These are phyloP conservation scores for Fusarium goolgardi DNA, from an alignment of 2,329 filamentous ascomycete genomes.

Conservation along the genomic window DNA sequence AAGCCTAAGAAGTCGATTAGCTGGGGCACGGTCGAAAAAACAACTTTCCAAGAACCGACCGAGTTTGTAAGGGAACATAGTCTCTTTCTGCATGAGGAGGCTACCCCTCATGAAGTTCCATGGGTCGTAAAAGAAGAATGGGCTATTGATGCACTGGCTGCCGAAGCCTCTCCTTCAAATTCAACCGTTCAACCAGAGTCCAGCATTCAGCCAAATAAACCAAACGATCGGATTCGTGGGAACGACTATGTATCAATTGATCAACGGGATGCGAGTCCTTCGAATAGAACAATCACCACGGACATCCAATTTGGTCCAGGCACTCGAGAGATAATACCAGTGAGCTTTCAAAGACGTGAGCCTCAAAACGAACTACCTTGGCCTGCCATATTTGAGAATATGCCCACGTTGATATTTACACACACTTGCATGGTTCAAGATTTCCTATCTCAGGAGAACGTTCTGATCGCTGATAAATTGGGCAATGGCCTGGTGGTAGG, in stretches of 20 bases:
- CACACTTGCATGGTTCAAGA: conserved; percentile 52
- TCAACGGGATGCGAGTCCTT: background rate
- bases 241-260: conserved; percentile 1
- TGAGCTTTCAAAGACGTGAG: conserved; percentile 26
- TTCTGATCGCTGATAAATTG: conserved; percentile 29
- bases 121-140: conserved; percentile 6
- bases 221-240: background rate
- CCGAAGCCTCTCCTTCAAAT: background rate
- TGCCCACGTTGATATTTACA: conserved; percentile 49
- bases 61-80: conserved; percentile 38
- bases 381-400: conserved; percentile 44
- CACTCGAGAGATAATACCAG: conserved; percentile 15
- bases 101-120: background rate
- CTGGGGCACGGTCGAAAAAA: conserved; percentile 39
- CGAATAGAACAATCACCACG: conserved; percentile 17
- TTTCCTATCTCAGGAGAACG: conserved; percentile 40
- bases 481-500: conserved; percentile 41
- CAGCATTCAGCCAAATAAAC: background rate
- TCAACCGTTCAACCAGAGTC: conserved; percentile 3
- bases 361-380: conserved; percentile 36
- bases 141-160: background rate
- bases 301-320: conserved; percentile 36
- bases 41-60: conserved; percentile 42
- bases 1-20: conserved; percentile 48
- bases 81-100: conserved; percentile 38